Evolutionary conservation across 1,284 basidiomycete genomes (phyloP), one percentile per base, ranked within the genome.

Genomic region (Sporisorium sorghi): DNA sequence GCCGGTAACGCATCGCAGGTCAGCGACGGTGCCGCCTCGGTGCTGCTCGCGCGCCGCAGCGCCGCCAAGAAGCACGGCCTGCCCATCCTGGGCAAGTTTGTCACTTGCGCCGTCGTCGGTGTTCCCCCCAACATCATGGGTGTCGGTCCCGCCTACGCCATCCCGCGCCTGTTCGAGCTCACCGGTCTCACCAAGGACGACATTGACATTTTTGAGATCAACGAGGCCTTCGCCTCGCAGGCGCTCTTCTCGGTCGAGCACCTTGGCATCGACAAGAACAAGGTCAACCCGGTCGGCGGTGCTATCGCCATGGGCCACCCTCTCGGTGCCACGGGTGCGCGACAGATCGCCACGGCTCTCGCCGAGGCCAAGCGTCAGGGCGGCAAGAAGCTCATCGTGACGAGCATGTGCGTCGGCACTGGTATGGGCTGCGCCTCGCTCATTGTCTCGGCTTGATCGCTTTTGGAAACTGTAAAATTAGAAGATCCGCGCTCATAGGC

Each of bases 11-110:
- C 94, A 2, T 94, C 92, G 24, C 95, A 97, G 85, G 90, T 99
- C 49, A 94, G 93, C n/a, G 97, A 99, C 82, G 96, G 96, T 69
- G 96, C 96, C 23, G 94, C 95, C 50, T 95, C 95, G 0, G 94
- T 98, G 51, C 86, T 99, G 58, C 90, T 98, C 61, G 89, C 93
- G 35, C 89, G 93, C 67, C 90, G 96, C 60, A 92, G 91, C 28
- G 89, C 91, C 37, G 96, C 96, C 19, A 91, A 92, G 86, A 91
- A 91, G 82, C 90, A 96, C 70, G 92, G 93, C 44, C 88, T 99
- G 39, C 93, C 94, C 48, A 92, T 99, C 82, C 71, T 96, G 62
- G 97, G 93, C 86, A 98, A 98, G 87, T 98, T 90, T 85, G 90
- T 95, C 82, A 88, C 88, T 42, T 90, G 91, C 8, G 87, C 89